A percentile compares a stretch with the other conserved stretches of the same genome.
Conservation (phyloP, 106 monocot species). For the Allium fistulosum region DNA sequence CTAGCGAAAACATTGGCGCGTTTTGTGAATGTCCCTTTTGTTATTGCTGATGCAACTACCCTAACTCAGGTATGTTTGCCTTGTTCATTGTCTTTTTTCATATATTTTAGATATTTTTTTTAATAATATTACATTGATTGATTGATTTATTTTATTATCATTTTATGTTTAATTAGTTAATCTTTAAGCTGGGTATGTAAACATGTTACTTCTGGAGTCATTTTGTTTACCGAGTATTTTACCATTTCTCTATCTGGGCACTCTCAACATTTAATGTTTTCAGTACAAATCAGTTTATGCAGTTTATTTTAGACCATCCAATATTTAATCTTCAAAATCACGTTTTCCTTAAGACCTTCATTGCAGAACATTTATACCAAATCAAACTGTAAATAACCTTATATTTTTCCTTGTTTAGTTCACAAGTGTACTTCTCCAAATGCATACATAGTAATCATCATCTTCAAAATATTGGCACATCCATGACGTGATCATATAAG, state of each 20-base stretch:
- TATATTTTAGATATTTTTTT: background rate
- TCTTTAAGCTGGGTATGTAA: background rate
- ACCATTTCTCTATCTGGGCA: background rate
- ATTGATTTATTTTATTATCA: background rate
- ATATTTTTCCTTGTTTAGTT: too few relatives aligned
- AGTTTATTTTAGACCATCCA: too few relatives aligned
- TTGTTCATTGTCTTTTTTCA: background rate
- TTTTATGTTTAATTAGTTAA: background rate
- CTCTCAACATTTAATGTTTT: too few relatives aligned
- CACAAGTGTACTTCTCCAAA: background rate
- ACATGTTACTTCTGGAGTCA: background rate
- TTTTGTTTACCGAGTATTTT: background rate
- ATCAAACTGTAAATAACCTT: too few relatives aligned
- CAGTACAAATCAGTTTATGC: too few relatives aligned
- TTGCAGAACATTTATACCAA: too few relatives aligned
- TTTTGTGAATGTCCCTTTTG: constrained; percentile 83
- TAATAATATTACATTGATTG: background rate
- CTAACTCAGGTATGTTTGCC: constrained; percentile 58
- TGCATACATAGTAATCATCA: background rate
- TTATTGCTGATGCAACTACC: constrained; percentile 85
- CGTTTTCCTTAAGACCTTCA: too few relatives aligned
- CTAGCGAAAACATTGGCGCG: constrained; percentile 77
- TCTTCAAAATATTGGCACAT: background rate
- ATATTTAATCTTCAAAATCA: too few relatives aligned
- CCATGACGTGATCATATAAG: too few relatives aligned